phyloP scores from a whole-genome alignment of 75 land plant species.

The Selaginella moellendorffii region DNA sequence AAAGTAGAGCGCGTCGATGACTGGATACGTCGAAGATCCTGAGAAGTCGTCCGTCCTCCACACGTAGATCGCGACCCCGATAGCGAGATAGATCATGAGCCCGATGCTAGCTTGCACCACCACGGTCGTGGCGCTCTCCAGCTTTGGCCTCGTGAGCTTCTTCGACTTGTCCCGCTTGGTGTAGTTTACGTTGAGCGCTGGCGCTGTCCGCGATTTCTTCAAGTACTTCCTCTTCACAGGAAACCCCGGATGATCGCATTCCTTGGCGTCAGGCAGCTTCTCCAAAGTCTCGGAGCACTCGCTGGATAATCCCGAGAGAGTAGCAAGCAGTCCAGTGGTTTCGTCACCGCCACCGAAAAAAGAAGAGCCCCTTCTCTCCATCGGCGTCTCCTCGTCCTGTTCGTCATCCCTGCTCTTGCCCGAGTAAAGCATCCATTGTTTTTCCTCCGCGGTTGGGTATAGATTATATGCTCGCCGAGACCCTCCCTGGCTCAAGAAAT shows the following conservation, averaged over 20 bases:
- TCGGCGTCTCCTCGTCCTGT: too few species aligned
- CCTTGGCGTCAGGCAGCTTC: too few species aligned
- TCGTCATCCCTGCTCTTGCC: too few species aligned
- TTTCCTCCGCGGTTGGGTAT: neutral
- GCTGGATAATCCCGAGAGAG: too few species aligned
- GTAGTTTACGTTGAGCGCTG: neutral
- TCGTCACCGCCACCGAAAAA: too few species aligned
- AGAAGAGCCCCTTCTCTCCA: too few species aligned
- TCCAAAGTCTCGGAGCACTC: too few species aligned
- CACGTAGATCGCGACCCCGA: conserved; percentile 45
- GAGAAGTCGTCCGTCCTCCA: conserved; percentile 26
- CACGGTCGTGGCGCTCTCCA: conserved; percentile 17
- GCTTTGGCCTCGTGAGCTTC: neutral
- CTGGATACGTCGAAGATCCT: conserved; percentile 32
- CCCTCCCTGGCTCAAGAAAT: neutral
- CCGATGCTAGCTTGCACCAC: conserved; percentile 39
- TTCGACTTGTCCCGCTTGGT: neutral
- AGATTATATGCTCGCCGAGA: neutral
- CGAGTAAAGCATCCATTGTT: neutral
- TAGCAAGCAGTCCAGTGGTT: too few species aligned
- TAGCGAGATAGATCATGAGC: conserved; percentile 33
- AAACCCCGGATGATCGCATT: too few species aligned
- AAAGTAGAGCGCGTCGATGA: conserved; percentile 81
- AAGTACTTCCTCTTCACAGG: neutral
- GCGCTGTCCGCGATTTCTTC: neutral